Conservation (phyloP, 1,284 basidiomycete species). For the Nidula niveotomentosa region DNA sequence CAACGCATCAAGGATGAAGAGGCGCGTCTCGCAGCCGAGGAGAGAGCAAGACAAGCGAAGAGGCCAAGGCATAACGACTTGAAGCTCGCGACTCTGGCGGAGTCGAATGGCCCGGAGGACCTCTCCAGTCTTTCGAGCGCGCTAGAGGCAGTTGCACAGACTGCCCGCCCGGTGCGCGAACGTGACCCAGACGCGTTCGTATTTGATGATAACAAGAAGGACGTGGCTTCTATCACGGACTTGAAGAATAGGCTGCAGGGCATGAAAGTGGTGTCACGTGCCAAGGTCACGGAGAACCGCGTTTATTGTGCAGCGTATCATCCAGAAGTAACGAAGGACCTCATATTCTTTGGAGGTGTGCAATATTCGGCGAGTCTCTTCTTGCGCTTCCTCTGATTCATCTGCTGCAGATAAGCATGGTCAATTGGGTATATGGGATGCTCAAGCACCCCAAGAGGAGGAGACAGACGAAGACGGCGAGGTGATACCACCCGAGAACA, state of each 20-base stretch:
- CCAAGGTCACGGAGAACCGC: slow-evolving; percentile 74
- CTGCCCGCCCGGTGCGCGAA: slow-evolving; percentile 32
- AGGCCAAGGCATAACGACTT: slow-evolving; percentile 67
- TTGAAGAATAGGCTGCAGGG: slow-evolving; percentile 52
- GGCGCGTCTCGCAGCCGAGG: slow-evolving; percentile 57
- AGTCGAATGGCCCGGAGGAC: slow-evolving; percentile 46
- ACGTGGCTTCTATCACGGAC: slow-evolving; percentile 45
- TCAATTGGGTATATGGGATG: slow-evolving; percentile 80
- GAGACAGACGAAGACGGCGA: slow-evolving; percentile 62
- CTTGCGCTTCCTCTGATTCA: slow-evolving; percentile 1
- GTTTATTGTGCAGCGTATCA: slow-evolving; percentile 78
- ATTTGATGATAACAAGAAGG: slow-evolving; percentile 44
- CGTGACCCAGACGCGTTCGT: slow-evolving; percentile 51
- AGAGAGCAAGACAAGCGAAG: slow-evolving; percentile 58
- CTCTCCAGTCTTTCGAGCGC: slow-evolving; percentile 40
- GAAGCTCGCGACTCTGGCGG: slow-evolving; percentile 52
- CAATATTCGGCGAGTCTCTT: slow-evolving; percentile 1
- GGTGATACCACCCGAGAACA: slow-evolving; percentile 32
- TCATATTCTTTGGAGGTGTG: slow-evolving; percentile 78
- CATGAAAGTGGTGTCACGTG: slow-evolving; percentile 65
- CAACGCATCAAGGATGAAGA: slow-evolving; percentile 52
- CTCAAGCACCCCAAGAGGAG: slow-evolving; percentile 64
- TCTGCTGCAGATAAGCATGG: slow-evolving; percentile 68
- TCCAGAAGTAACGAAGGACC: slow-evolving; percentile 76
- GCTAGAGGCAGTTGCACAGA: slow-evolving; percentile 38